Evolutionary conservation across 2,329 filamentous ascomycete species (phyloP).

Genomic region (Aphanocladium album): DNA sequence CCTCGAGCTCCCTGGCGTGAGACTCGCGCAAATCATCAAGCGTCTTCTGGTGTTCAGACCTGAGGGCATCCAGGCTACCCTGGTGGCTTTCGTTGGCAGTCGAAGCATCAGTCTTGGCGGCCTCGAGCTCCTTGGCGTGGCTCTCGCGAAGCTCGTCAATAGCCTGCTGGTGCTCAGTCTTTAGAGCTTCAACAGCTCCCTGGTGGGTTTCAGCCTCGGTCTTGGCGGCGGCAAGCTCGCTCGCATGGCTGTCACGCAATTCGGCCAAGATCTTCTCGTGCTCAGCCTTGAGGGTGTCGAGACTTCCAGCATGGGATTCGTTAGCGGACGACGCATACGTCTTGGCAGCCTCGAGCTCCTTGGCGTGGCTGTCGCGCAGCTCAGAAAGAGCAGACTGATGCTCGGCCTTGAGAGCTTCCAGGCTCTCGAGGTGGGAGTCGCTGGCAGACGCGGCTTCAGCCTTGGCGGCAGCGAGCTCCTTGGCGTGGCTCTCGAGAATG

Average conservation of each 20-base stretch:
- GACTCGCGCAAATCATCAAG: slow-evolving; percentile 20
- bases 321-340: slow-evolving; percentile 44
- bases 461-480: slow-evolving; percentile 54
- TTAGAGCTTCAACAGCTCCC: slow-evolving; percentile 29
- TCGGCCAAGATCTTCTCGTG: slow-evolving; percentile 47
- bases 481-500: slow-evolving; percentile 51
- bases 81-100: no score
- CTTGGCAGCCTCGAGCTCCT: slow-evolving; percentile 54
- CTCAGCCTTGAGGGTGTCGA: slow-evolving; percentile 52
- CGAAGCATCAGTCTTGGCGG: neutral
- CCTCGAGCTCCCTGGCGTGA: slow-evolving; percentile 27
- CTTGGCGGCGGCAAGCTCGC: slow-evolving; percentile 39
- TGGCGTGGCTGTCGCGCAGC: slow-evolving; percentile 51
- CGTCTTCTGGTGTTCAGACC: slow-evolving; percentile 29
- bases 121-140: neutral
- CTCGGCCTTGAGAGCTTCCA: slow-evolving; percentile 37
- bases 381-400: slow-evolving; percentile 29
- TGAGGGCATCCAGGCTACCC: neutral
- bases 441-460: slow-evolving; percentile 27
- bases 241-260: slow-evolving; percentile 33
- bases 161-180: slow-evolving; percentile 44
- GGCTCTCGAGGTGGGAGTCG: slow-evolving; percentile 19
- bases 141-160: slow-evolving; percentile 37
- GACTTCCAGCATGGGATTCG: slow-evolving; percentile 43
- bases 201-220: slow-evolving; percentile 23